Evolutionary conservation across 129 eudicot species (phyloP), one percentile per base, ranked within the genome.

Genomic region (Chrysanthemum makinoi): DNA sequence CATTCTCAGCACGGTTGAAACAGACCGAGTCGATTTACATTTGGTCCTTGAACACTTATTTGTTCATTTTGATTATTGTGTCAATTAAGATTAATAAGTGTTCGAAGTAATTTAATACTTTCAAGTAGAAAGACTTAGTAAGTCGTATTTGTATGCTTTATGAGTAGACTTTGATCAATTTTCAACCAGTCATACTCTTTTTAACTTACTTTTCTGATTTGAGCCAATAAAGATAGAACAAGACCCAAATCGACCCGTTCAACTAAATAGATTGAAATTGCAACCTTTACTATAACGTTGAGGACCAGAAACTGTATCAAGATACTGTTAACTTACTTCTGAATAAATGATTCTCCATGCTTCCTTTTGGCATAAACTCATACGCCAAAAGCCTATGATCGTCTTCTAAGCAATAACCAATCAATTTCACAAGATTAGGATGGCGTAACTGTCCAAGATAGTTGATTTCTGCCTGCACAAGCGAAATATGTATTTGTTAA

Each of bases 321-420:
- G 50, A 65, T 18, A 59, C 7, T 46, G 58, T 59, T 39, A 69
- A 83, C 95, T 83, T 72, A 90, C 97, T 87, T 69, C 97, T 81
- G 83, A 90, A 90, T 61, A 90, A 79, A 83, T 90, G 97, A 82
- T 87, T 90, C 78, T 90, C 97, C 97, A 87, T 81, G 87, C 97
- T 90, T 71, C 97, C 97, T 79, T 85, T 90, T n/a, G 97, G 89
- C 97, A 90, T 87, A 80, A 87, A 90, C 85, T 90, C 97, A 10
- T 90, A 90, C 20, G 84, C 97, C 83, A 90, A 75, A 58, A 90
- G 97, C 69, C 97, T 85, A 67, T 90, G 97, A 46, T 90, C 97
- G 65, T 90, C 97, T 79, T 90, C 97, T 80, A 87, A 75, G 83
- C 97, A 90, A 69, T 85, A 90, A 75, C 97, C 97, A 15, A 90